Conservation (phyloP, 225 moss, liverwort and hornwort species). For the Physcomitrellopsis africana region DNA sequence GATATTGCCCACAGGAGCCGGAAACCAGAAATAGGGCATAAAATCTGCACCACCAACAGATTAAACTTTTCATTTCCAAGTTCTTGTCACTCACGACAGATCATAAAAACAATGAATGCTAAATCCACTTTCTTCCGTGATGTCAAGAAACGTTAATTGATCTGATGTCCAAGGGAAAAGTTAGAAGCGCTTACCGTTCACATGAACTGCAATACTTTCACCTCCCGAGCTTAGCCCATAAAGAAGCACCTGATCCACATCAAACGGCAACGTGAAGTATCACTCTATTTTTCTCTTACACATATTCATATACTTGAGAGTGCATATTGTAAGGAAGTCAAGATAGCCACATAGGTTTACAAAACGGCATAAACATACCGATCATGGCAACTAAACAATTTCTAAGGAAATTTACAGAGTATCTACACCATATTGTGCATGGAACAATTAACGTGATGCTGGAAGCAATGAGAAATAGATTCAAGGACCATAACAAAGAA, state of each 20-base stretch:
- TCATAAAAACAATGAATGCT: neutral
- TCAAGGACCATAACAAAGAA: no score
- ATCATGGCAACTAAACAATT: neutral
- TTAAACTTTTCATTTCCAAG: neutral
- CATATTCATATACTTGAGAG: neutral
- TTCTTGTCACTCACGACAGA: conserved; percentile 13
- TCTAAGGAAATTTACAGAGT: neutral
- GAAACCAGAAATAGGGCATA: conserved; percentile 72
- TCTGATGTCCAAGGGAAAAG: neutral
- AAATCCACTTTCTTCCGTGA: conserved; percentile 2
- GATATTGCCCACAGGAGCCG: conserved; percentile 47
- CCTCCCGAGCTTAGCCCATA: conserved; percentile 58
- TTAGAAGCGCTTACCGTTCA: conserved; percentile 48
- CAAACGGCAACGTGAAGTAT: neutral
- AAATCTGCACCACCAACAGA: conserved; percentile 52
- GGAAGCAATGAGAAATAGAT: no score
- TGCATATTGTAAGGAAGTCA: neutral
- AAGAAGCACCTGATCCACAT: conserved; percentile 53
- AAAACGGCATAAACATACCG: neutral
- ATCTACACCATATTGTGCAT: neutral
- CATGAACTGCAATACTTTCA: conserved; percentile 61
- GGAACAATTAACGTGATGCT: neutral
- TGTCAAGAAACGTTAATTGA: conserved; percentile 1
- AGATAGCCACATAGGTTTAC: neutral
- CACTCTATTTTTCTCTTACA: neutral